Conservation (phyloP, 805 yeast species). For the Cyberlindnera saturnus region DNA sequence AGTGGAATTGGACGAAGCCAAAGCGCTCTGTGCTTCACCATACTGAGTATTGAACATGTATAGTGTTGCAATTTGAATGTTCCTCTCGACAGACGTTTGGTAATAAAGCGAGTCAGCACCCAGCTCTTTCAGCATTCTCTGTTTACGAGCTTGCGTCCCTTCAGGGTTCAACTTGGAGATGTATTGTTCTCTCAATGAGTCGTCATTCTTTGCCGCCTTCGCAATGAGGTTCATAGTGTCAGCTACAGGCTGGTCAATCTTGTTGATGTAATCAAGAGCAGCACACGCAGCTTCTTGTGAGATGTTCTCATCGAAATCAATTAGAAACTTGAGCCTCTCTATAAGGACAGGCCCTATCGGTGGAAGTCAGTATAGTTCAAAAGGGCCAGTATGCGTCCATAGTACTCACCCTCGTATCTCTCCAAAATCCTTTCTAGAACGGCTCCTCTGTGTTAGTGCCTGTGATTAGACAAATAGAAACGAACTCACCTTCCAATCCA, state of each 20-base stretch:
- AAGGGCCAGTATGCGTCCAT: background rate
- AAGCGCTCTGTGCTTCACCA: constrained; percentile 16
- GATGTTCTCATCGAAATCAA: constrained; percentile 1
- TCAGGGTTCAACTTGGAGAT: constrained; percentile 1
- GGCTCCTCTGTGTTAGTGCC: background rate
- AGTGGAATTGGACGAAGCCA: constrained; percentile 11
- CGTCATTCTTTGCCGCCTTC: background rate
- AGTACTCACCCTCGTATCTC: constrained; percentile 8
- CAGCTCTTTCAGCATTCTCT: constrained; percentile 5
- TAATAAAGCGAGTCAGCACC: constrained; percentile 19
- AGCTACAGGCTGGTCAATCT: constrained; percentile 13
- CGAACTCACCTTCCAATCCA: background rate
- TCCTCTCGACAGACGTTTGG: constrained; percentile 16
- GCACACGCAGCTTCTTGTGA: constrained; percentile 11
- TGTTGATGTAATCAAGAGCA: constrained; percentile 15
- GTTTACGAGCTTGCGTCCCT: constrained; percentile 1
- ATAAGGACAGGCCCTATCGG: constrained; percentile 16
- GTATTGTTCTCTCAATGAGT: background rate
- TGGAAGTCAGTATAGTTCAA: constrained; percentile 1
- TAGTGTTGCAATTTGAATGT: constrained; percentile 12
- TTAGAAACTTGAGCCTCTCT: constrained; percentile 15
- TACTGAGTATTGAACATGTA: constrained; percentile 15
- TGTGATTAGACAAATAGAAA: background rate
- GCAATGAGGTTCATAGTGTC: constrained; percentile 10
- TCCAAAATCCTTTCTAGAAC: constrained; percentile 2